Conservation (phyloP, 169 alveolate species). For the Cryptosporidium sp. region DNA sequence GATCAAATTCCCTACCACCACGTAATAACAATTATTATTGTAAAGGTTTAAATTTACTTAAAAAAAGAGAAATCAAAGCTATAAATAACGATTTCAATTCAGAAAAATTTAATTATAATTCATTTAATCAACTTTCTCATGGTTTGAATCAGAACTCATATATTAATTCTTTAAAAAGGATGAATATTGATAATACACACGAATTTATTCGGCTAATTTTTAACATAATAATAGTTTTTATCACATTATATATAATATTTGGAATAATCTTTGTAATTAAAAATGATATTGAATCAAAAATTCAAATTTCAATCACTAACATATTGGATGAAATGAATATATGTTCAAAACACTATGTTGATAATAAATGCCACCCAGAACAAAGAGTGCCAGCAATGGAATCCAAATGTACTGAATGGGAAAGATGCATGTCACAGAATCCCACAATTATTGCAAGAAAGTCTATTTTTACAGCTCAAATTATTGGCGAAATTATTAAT, state of each 20-base stretch:
- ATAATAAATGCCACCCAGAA: constrained; percentile 68
- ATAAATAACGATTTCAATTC: neutral
- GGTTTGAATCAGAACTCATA: neutral
- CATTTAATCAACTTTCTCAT: neutral
- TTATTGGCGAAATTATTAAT: constrained; percentile 61
- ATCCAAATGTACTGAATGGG: constrained; percentile 71
- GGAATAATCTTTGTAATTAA: constrained; percentile 54
- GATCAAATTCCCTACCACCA: constrained; percentile 5
- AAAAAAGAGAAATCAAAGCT: neutral
- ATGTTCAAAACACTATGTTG: constrained; percentile 71
- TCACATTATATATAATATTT: constrained; percentile 24
- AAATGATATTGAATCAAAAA: constrained; percentile 69
- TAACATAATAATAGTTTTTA: constrained; percentile 16
- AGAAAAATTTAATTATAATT: neutral
- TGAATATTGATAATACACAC: neutral
- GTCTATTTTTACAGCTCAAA: constrained; percentile 71
- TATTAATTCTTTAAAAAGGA: neutral
- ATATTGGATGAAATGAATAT: constrained; percentile 55
- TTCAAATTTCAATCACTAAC: constrained; percentile 48
- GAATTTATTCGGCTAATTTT: constrained; percentile 21
- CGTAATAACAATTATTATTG: neutral
- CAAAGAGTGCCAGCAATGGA: constrained; percentile 73
- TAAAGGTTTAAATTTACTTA: neutral
- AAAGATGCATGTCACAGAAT: constrained; percentile 66
- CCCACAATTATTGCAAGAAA: constrained; percentile 73